phyloP scores from a whole-genome alignment of 192 early-diverging fungal genomes.

The Dissophora globulifera region DNA sequence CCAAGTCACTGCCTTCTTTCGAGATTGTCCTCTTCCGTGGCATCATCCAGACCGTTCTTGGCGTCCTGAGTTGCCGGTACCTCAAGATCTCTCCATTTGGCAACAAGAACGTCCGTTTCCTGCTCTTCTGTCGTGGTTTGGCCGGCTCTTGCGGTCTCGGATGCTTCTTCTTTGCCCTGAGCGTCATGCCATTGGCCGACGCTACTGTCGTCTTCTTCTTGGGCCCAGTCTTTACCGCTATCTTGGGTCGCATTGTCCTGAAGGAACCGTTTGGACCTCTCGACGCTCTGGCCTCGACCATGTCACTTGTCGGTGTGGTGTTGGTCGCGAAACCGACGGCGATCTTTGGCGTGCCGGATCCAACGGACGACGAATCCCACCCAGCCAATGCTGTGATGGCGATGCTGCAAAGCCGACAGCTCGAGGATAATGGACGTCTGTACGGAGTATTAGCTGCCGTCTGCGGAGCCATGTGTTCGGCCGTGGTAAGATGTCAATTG shows the following conservation, averaged over 20 bases:
- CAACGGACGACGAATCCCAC: not conserved
- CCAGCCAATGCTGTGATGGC: not conserved
- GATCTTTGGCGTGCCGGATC: conserved; percentile 38
- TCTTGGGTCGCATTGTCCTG: conserved; percentile 69
- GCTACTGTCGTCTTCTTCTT: conserved; percentile 84
- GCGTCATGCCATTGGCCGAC: conserved; percentile 76
- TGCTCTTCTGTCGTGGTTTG: conserved; percentile 71
- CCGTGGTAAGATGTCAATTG: conserved; percentile 52
- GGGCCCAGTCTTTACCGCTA: conserved; percentile 78
- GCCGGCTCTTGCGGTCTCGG: conserved; percentile 74
- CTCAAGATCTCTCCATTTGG: conserved; percentile 67
- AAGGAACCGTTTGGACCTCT: conserved; percentile 70
- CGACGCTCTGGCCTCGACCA: conserved; percentile 62
- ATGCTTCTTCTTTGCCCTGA: conserved; percentile 77
- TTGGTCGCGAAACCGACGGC: conserved; percentile 69
- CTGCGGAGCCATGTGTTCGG: conserved; percentile 50
- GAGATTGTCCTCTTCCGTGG: conserved; percentile 81
- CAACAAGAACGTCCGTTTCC: conserved; percentile 56
- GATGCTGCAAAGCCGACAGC: conserved; percentile 11
- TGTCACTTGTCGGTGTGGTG: conserved; percentile 71
- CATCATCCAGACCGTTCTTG: conserved; percentile 69
- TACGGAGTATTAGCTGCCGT: conserved; percentile 23
- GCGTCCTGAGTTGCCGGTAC: conserved; percentile 63
- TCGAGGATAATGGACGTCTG: conserved; percentile 13
- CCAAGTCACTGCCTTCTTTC: conserved; percentile 67